These are phyloP conservation scores for Cordyceps tenuipes DNA, from an alignment of 2,329 filamentous ascomycete genomes.

Conservation along the genomic window DNA sequence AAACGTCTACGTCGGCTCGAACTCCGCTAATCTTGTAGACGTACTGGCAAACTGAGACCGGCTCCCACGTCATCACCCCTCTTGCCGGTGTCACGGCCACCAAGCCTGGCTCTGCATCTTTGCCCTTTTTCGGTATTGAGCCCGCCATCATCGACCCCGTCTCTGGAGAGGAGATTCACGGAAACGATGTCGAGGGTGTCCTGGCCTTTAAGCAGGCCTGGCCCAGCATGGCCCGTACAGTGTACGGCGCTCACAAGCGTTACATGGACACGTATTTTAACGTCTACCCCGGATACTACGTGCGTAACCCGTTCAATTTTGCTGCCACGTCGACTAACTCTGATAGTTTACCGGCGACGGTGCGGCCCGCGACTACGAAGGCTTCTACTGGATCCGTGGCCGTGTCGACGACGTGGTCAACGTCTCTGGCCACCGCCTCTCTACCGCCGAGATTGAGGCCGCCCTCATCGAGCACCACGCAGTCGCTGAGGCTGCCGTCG, in stretches of 20 bases:
- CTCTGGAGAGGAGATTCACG: constrained; percentile 83
- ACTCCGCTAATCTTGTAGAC: constrained; percentile 50
- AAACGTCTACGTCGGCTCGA: too few species aligned
- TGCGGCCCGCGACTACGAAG: constrained; percentile 91
- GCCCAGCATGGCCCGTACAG: constrained; percentile 97
- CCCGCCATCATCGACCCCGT: constrained; percentile 96
- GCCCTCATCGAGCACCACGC: constrained; percentile 85
- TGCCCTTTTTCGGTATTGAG: constrained; percentile 98
- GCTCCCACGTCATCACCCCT: constrained; percentile 90
- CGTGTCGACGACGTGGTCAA: constrained; percentile 98
- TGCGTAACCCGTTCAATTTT: constrained; percentile 41
- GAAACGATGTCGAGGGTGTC: constrained; percentile 96
- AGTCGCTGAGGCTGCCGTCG: constrained; percentile 90
- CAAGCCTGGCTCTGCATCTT: constrained; percentile 89
- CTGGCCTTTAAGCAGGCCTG: constrained; percentile 95
- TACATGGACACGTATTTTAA: constrained; percentile 99
- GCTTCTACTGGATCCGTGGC: constrained; percentile 99
- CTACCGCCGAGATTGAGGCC: constrained; percentile 95
- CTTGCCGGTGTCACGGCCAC: constrained; percentile 89
- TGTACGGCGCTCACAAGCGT: constrained; percentile 95
- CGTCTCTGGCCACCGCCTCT: constrained; percentile 90
- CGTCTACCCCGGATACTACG: constrained; percentile 96
- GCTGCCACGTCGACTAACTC: constrained; percentile 3
- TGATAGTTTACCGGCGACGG: constrained; percentile 80
- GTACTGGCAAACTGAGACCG: constrained; percentile 99